Base-by-base conservation (phyloP, 139 green algal species). In the Ostreobium quekettii region DNA sequence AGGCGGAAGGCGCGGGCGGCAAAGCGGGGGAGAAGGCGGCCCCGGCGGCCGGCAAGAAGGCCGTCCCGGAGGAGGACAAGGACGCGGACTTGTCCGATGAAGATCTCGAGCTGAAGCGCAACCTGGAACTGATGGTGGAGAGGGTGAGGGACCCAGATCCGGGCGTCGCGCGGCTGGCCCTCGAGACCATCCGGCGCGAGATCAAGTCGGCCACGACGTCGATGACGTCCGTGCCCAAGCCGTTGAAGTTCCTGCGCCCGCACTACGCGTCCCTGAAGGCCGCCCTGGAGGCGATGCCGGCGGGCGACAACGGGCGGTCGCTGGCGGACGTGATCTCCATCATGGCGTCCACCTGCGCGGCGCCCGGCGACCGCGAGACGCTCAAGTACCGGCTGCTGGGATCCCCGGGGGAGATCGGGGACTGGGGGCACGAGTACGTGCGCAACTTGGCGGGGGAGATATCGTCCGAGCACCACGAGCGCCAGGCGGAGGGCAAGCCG, bases 151-250 rank as follows among this genome's bases (percentile, higher is more conserved):
- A 91, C 36, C 1, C 36, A 3, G 75, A 78, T 36, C 78, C 64
- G 3, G 89, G 78, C 19, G 79, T 96, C 6, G 74, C 83, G 32
- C 85, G 83, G 59, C 47, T 83, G 1, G 87, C 91, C 2, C 66
- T 96, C 11, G 76, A 91, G 60, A 79, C 58, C 48, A 87, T 95
- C 32, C 75, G 74, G 39, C 76, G 72, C 4, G 85, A 95, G 68
- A 93, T 96, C 48, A 76, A 83, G 26, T 86, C 71, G 19, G 83
- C 95, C 35, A 98, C 93, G 3, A 92, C 87, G 22, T 95, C 87
- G 36, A 99, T 99, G 94, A 98, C 93, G 7, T 90, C 84, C 15
- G 94, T 99, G 7, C 95, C 95, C 24, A 99, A 99, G 81, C 94
- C 95, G 1, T 80, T 99, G 26, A 99, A 99, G 82, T 99, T 99